phyloP scores from a whole-genome alignment of 2,329 filamentous ascomycete species.

The Aureobasidium vineae region DNA sequence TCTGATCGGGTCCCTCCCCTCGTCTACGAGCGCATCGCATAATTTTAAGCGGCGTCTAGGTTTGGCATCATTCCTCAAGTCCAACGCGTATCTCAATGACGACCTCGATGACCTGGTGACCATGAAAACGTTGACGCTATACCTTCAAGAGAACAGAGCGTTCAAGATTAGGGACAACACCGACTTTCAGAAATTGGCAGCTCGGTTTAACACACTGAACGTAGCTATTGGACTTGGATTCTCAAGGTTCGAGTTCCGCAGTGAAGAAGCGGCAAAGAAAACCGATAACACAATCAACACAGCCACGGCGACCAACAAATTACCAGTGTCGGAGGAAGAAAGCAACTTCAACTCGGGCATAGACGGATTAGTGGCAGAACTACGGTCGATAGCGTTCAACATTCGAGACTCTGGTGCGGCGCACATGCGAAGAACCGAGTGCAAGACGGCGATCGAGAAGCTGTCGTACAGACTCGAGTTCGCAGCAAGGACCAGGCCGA shows the following conservation, averaged over 20 bases:
- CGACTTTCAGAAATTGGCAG: slow-evolving; percentile 67
- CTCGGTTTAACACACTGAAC: slow-evolving; percentile 67
- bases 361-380: slow-evolving; percentile 61
- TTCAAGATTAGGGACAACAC: slow-evolving; percentile 58
- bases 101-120: neutral
- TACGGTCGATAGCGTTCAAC: slow-evolving; percentile 57
- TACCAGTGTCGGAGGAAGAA: slow-evolving; percentile 38
- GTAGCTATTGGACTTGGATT: slow-evolving; percentile 68
- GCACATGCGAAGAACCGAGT: slow-evolving; percentile 69
- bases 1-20: slow-evolving; percentile 59
- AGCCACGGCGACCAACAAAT: neutral
- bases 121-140: slow-evolving; percentile 5
- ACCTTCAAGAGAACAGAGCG: slow-evolving; percentile 32
- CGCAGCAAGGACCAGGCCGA: slow-evolving; percentile 62
- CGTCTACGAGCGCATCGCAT: slow-evolving; percentile 51
- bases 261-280: slow-evolving; percentile 17
- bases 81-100: slow-evolving; percentile 13
- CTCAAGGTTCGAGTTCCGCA: slow-evolving; percentile 33
- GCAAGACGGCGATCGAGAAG: slow-evolving; percentile 72
- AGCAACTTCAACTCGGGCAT: slow-evolving; percentile 66
- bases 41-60: slow-evolving; percentile 67
- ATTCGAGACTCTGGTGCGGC: slow-evolving; percentile 75
- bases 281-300: neutral
- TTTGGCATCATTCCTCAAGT: slow-evolving; percentile 58
- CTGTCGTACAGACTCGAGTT: slow-evolving; percentile 71